Evolutionary conservation across 805 yeast species (phyloP).

Genomic region (Pichia californica): DNA sequence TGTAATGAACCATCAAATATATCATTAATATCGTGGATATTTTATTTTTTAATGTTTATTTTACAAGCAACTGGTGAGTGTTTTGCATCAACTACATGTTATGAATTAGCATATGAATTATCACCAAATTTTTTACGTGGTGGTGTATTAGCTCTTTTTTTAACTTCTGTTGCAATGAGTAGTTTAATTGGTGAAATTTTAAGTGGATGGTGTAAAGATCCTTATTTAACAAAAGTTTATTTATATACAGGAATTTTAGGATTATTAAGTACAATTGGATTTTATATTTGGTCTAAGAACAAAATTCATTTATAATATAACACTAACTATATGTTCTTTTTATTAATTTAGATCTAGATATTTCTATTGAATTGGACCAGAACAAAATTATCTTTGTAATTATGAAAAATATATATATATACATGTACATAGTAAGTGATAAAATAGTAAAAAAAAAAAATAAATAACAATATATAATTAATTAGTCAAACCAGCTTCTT

Average conservation of each 20-base stretch:
- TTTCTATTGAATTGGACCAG: too few relatives aligned
- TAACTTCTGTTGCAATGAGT: slow-evolving; percentile 38
- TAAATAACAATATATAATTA: neutral
- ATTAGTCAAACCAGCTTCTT: slow-evolving; percentile 28
- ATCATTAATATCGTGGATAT: slow-evolving; percentile 30
- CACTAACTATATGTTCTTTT: too few relatives aligned
- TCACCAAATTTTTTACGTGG: slow-evolving; percentile 47
- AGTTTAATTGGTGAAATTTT: slow-evolving; percentile 38
- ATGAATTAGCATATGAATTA: slow-evolving; percentile 48
- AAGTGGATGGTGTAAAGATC: slow-evolving; percentile 35
- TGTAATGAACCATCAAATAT: slow-evolving; percentile 18
- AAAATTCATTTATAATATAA: neutral
- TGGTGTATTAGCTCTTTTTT: slow-evolving; percentile 38
- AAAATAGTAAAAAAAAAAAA: neutral
- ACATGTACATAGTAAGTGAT: neutral
- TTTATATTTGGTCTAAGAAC: slow-evolving; percentile 4
- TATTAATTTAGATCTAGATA: too few relatives aligned
- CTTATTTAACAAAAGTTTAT: slow-evolving; percentile 33
- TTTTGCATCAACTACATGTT: slow-evolving; percentile 44
- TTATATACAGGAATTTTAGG: slow-evolving; percentile 31
- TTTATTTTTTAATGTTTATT: slow-evolving; percentile 29
- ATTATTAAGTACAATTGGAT: slow-evolving; percentile 6
- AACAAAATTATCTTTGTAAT: too few relatives aligned
- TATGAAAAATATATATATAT: neutral
- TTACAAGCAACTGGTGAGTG: slow-evolving; percentile 48